These are phyloP conservation scores for Hypericum androsaemum DNA, from an alignment of 345 rosid genomes.

Conservation along the genomic window DNA sequence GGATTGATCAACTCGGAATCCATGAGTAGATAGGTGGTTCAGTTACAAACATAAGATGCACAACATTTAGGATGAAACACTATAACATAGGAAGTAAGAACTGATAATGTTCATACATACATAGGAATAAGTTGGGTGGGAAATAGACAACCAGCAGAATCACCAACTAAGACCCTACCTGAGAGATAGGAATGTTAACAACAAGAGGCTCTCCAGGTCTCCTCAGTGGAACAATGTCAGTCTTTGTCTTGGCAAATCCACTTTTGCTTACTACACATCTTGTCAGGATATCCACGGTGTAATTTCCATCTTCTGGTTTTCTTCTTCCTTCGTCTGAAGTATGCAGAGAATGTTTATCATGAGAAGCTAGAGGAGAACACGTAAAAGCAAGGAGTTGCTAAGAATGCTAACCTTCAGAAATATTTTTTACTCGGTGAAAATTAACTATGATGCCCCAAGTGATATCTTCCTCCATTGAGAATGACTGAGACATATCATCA, in stretches of 20 bases:
- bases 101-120: not conserved
- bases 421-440: constrained; percentile 54
- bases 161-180: constrained; percentile 29
- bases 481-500: constrained; percentile 48
- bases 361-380: not conserved
- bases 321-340: constrained; percentile 55
- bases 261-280: constrained; percentile 71
- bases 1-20: too few relatives aligned
- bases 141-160: not conserved
- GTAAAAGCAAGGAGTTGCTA: constrained; percentile 3
- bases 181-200: constrained; percentile 64
- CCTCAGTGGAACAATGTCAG: constrained; percentile 51
- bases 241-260: constrained; percentile 48
- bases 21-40: too few relatives aligned
- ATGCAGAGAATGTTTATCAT: constrained; percentile 6
- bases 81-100: too few relatives aligned
- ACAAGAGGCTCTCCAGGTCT: constrained; percentile 75
- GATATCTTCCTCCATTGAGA: constrained; percentile 54
- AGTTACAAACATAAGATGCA: too few relatives aligned
- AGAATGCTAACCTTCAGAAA: constrained; percentile 49
- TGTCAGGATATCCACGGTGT: constrained; percentile 67
- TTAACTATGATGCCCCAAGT: constrained; percentile 86
- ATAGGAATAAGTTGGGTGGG: not conserved
- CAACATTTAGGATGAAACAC: too few relatives aligned
- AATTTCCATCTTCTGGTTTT: constrained; percentile 71